These are phyloP conservation scores for Suillus alpinus DNA, from an alignment of 768 basidiomycete species.

Conservation along the genomic window DNA sequence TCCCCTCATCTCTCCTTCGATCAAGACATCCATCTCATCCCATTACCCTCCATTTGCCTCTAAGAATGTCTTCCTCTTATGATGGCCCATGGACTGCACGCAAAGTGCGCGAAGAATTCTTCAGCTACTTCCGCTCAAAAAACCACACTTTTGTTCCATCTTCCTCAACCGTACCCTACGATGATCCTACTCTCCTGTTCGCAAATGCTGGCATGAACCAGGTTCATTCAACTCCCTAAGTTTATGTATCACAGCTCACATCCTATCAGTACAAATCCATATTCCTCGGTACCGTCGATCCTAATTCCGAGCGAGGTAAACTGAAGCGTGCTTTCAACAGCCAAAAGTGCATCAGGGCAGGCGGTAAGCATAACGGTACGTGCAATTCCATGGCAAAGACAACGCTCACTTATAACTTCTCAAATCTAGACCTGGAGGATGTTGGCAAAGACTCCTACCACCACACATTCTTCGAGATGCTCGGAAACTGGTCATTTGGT, in stretches of 20 bases:
- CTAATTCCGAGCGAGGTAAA: constrained; percentile 86
- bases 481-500: constrained; percentile 99
- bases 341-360: constrained; percentile 98
- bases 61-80: constrained; percentile 30
- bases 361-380: constrained; percentile 96
- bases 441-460: constrained; percentile 99
- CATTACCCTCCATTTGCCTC: background rate
- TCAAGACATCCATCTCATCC: constrained; percentile 22
- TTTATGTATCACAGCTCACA: constrained; percentile 6
- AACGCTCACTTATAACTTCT: constrained; percentile 4
- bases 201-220: constrained; percentile 99
- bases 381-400: background rate
- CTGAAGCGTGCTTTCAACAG: constrained; percentile 92
- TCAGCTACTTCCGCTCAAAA: constrained; percentile 79
- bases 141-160: constrained; percentile 89
- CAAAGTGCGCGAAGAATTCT: constrained; percentile 85
- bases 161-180: constrained; percentile 92
- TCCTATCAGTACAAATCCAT: constrained; percentile 84
- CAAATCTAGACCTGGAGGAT: constrained; percentile 83
- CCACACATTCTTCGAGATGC: constrained; percentile 98
- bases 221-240: constrained; percentile 36
- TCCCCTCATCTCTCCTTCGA: constrained; percentile 9
- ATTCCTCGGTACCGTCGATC: constrained; percentile 97
- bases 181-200: constrained; percentile 96
- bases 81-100: constrained; percentile 69